A percentile compares a stretch with the other conserved stretches of the same genome.
phyloP scores from a whole-genome alignment of 2,329 filamentous ascomycete genomes.

The Sporothrix dimorphospora region DNA sequence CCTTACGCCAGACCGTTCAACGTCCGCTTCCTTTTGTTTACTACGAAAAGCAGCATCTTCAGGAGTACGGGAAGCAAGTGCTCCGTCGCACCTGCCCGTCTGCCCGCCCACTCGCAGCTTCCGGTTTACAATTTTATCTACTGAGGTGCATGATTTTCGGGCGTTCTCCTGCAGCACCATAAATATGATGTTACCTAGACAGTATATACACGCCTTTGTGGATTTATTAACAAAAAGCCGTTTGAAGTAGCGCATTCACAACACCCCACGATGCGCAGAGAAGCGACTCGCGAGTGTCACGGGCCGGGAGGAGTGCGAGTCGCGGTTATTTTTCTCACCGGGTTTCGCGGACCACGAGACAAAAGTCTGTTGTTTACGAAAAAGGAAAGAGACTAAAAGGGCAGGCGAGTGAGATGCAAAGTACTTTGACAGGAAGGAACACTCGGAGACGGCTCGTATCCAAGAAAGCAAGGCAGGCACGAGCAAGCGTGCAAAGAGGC shows the following conservation, averaged over 20 bases:
- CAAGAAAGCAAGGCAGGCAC: not conserved
- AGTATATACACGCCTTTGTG: not conserved
- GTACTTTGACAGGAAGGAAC: slow-evolving; percentile 7
- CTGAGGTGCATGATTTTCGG: not conserved
- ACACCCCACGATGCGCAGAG: not conserved
- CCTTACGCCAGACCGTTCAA: not conserved
- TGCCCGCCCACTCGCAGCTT: not conserved
- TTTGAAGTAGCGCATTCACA: not conserved
- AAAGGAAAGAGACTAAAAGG: not conserved
- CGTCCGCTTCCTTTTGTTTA: not conserved
- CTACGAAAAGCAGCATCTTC: not conserved
- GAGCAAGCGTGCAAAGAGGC: not conserved
- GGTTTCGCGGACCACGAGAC: slow-evolving; percentile 2
- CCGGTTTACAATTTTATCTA: not conserved
- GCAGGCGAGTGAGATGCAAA: not conserved
- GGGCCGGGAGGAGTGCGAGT: not conserved
- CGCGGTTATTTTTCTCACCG: not conserved
- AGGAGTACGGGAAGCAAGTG: not conserved
- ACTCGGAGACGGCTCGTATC: not conserved
- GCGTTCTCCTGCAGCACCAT: not conserved
- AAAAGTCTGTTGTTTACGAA: not conserved
- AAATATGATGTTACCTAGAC: not conserved
- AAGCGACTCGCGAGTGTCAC: not conserved
- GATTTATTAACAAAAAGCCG: not conserved
- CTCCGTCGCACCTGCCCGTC: not conserved